phyloP scores from a whole-genome alignment of 371 early-diverging fungal species.

The Mucor ambiguus region DNA sequence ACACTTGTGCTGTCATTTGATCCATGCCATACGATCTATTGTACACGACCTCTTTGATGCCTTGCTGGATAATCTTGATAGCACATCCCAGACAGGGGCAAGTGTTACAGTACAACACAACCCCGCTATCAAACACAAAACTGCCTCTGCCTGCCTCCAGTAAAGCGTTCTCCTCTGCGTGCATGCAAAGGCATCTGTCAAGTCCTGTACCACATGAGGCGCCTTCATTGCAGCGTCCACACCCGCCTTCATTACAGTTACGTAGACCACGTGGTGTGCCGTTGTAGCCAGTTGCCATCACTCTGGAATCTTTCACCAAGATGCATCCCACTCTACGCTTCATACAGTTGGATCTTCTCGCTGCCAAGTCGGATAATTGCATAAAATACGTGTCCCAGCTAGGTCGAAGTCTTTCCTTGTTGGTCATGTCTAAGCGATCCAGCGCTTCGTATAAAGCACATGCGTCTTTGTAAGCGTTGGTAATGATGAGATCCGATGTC shows the following conservation, averaged over 20 bases:
- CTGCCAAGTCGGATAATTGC: conserved; percentile 89
- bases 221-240: conserved; percentile 88
- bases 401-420: conserved; percentile 80
- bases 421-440: conserved; percentile 55
- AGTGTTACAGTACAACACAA: conserved; percentile 93
- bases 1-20: conserved; percentile 74
- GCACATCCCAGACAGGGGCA: conserved; percentile 92
- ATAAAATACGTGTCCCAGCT: conserved; percentile 98
- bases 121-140: conserved; percentile 61
- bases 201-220: conserved; percentile 77
- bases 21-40: conserved; percentile 90
- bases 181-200: conserved; percentile 95
- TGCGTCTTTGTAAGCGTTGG: conserved; percentile 56
- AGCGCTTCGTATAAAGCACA: conserved; percentile 45
- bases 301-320: conserved; percentile 85
- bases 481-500: conserved; percentile 60
- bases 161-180: conserved; percentile 99
- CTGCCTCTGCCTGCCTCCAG: conserved; percentile 92
- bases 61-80: conserved; percentile 95
- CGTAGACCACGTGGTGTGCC: conserved; percentile 91
- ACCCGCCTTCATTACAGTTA: conserved; percentile 97
- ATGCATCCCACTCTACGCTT: conserved; percentile 98
- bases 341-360: conserved; percentile 92
- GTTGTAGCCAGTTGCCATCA: conserved; percentile 98
- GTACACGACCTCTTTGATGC: conserved; percentile 93